Conservation (phyloP, 768 basidiomycete species). For the Auricularia heimuer region DNA sequence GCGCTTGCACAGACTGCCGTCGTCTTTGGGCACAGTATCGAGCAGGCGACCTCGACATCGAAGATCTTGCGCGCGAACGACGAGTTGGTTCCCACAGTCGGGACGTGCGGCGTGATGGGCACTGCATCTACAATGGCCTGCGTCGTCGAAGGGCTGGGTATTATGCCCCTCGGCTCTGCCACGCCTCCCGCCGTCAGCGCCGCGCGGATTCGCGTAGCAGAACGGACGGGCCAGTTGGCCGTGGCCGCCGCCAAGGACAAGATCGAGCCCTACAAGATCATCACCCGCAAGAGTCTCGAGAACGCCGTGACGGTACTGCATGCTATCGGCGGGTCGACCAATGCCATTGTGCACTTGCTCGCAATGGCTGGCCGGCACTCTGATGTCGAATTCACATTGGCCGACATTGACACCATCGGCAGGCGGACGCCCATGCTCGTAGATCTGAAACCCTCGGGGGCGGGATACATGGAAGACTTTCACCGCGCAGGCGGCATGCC, state of each 20-base stretch:
- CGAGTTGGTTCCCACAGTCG: slow-evolving; percentile 16
- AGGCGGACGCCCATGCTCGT: slow-evolving; percentile 10
- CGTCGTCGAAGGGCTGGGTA: slow-evolving; percentile 17
- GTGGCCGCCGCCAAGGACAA: slow-evolving; percentile 5
- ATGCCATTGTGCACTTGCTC: slow-evolving; percentile 13
- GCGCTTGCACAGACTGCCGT: slow-evolving; percentile 20
- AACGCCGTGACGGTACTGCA: slow-evolving; percentile 14
- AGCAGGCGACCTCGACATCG: slow-evolving; percentile 17
- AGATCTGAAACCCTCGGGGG: slow-evolving; percentile 13
- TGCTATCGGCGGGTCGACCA: slow-evolving; percentile 14
- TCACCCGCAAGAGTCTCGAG: slow-evolving; percentile 11
- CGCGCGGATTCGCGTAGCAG: slow-evolving; percentile 15
- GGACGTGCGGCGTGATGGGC: slow-evolving; percentile 20
- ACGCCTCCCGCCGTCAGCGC: slow-evolving; percentile 16
- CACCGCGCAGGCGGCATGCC: slow-evolving; percentile 13
- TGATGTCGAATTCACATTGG: slow-evolving; percentile 3
- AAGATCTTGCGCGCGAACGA: slow-evolving; percentile 17
- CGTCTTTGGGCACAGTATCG: slow-evolving; percentile 17
- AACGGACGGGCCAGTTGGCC: slow-evolving; percentile 14
- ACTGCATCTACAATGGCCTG: slow-evolving; percentile 21
- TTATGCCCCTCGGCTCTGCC: slow-evolving; percentile 17
- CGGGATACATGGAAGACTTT: slow-evolving; percentile 14
- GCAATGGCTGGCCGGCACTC: slow-evolving; percentile 11
- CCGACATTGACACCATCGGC: slow-evolving; percentile 12
- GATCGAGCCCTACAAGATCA: slow-evolving; percentile 4